These are phyloP conservation scores for Eimeria mitis DNA, from an alignment of 169 alveolate species.

Conservation along the genomic window DNA sequence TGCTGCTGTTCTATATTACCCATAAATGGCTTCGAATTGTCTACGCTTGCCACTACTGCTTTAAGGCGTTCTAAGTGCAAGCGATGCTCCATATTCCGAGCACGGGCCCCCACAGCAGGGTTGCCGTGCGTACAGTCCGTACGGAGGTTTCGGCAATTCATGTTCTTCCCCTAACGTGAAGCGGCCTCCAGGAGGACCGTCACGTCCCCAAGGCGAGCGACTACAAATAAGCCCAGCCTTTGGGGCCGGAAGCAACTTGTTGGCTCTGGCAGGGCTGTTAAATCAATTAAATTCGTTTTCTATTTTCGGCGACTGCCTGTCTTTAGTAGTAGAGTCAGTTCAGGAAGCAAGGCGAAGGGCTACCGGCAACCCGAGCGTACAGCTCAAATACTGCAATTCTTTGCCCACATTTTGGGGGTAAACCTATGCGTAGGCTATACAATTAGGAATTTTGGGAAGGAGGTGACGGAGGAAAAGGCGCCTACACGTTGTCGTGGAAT, in stretches of 20 bases:
- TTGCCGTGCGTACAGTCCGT: conserved; percentile 83
- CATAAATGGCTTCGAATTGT: conserved; percentile 63
- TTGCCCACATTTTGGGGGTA: background rate
- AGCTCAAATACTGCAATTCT: background rate
- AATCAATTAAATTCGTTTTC: background rate
- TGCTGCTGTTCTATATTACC: conserved; percentile 68
- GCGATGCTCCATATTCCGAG: conserved; percentile 45
- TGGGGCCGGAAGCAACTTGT: too few relatives aligned
- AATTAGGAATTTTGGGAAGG: background rate
- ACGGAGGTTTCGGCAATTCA: conserved; percentile 71
- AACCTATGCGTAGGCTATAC: too few relatives aligned
- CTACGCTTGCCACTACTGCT: conserved; percentile 58
- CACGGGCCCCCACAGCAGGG: conserved; percentile 77
- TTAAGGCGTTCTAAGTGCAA: conserved; percentile 72
- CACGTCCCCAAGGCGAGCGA: conserved; percentile 2
- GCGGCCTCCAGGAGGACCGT: conserved; percentile 4
- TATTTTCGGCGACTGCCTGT: background rate
- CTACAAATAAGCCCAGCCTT: background rate
- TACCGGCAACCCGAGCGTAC: background rate
- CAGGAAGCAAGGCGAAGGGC: conserved; percentile 3
- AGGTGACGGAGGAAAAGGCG: background rate
- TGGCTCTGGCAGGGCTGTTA: background rate
- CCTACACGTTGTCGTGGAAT: background rate
- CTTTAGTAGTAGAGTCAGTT: background rate
- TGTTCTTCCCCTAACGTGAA: conserved; percentile 18